Conservation (phyloP, 768 basidiomycete genomes). For the Albatrellus ellisii region DNA sequence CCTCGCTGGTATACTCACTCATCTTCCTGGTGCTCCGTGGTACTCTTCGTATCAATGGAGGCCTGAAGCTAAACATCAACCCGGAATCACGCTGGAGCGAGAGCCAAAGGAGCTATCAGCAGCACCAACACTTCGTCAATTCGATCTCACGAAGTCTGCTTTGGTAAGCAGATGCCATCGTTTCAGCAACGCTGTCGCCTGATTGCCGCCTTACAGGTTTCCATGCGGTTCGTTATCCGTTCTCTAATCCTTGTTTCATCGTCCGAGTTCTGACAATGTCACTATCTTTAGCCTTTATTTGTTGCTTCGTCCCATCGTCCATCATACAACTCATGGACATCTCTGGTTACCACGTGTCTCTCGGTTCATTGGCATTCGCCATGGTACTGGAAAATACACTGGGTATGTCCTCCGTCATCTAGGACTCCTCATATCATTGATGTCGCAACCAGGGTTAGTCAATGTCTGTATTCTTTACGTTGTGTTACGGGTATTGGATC, state of each 20-base stretch:
- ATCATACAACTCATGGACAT: constrained; percentile 34
- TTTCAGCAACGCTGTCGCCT: background rate
- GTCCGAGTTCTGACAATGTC: background rate
- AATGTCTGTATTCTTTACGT: constrained; percentile 59
- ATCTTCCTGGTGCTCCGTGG: constrained; percentile 51
- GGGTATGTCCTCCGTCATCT: constrained; percentile 26
- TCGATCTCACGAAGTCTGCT: constrained; percentile 57
- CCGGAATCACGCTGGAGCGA: constrained; percentile 30
- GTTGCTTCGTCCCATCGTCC: constrained; percentile 46
- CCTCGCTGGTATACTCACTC: constrained; percentile 43
- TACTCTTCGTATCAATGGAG: constrained; percentile 35
- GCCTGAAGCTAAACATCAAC: constrained; percentile 37
- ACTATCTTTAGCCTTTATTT: constrained; percentile 40
- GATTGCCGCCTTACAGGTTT: constrained; percentile 28
- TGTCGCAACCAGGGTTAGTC: constrained; percentile 34
- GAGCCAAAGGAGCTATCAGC: constrained; percentile 21
- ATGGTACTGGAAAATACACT: constrained; percentile 15
- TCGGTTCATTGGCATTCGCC: constrained; percentile 34
- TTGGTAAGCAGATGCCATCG: constrained; percentile 32
- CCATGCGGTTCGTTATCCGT: constrained; percentile 35
- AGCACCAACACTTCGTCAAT: constrained; percentile 48
- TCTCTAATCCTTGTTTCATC: constrained; percentile 2
- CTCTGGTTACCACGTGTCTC: constrained; percentile 36
- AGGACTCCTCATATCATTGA: constrained; percentile 2
- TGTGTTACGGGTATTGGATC: constrained; percentile 48